These are phyloP conservation scores for Stylosanthes scabra DNA, from an alignment of 331 rosid species.

Conservation along the genomic window DNA sequence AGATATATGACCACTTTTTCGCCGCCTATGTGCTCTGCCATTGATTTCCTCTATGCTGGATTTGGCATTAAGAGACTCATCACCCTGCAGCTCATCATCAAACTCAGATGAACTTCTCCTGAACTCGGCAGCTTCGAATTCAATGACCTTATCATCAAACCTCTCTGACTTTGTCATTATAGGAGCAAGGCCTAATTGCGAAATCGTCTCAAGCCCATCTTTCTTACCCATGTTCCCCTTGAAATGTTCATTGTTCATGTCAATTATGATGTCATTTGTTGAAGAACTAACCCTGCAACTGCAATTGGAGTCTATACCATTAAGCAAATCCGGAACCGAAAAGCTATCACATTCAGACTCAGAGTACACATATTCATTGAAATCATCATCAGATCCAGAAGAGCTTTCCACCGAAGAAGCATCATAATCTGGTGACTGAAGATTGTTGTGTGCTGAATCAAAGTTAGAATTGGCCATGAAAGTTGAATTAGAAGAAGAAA, in stretches of 20 bases:
- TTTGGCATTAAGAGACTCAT: conserved; percentile 42
- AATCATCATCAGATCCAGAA: conserved; percentile 44
- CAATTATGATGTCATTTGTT: conserved; percentile 74
- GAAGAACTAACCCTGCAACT: conserved; percentile 76
- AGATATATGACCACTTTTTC: conserved; percentile 30
- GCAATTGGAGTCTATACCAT: conserved; percentile 52
- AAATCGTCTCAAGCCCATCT: conserved; percentile 53
- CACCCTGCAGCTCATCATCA: conserved; percentile 36
- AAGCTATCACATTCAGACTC: conserved; percentile 57
- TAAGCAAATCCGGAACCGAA: conserved; percentile 53
- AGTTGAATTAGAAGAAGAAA: conserved; percentile 44
- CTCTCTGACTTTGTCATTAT: conserved; percentile 61
- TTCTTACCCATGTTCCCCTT: conserved; percentile 43
- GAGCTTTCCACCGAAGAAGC: conserved; percentile 60
- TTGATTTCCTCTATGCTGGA: conserved; percentile 46
- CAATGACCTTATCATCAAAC: conserved; percentile 45
- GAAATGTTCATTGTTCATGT: conserved; percentile 63
- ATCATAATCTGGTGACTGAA: conserved; percentile 58
- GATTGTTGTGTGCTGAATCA: conserved; percentile 27
- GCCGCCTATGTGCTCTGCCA: conserved; percentile 43
- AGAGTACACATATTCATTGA: conserved; percentile 54
- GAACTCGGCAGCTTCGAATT: conserved; percentile 29
- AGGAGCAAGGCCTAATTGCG: conserved; percentile 65
- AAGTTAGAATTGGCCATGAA: conserved; percentile 35
- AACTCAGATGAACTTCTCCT: conserved; percentile 47